Evolutionary conservation across 345 rosid species (phyloP).

Genomic region (Camelina sativa): DNA sequence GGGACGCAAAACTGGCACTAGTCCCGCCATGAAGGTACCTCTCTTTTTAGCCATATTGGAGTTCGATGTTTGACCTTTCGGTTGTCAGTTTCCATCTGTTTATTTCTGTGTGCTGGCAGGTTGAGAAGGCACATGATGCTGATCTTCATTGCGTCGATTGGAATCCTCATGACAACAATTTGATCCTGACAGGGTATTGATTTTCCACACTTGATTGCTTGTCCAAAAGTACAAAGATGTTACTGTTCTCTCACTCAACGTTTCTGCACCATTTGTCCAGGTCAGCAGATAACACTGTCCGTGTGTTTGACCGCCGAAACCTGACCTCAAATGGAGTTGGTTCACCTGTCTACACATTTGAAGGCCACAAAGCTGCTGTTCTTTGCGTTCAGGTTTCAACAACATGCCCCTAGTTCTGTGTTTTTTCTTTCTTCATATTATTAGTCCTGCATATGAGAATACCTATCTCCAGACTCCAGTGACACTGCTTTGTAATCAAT

Average conservation of each 20-base stretch:
- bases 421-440: background rate
- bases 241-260: conserved; percentile 6
- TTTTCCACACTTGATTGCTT: conserved; percentile 3
- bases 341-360: conserved; percentile 75
- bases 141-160: conserved; percentile 97
- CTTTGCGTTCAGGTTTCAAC: conserved; percentile 83
- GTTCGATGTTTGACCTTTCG: conserved; percentile 1
- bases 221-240: background rate
- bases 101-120: conserved; percentile 51
- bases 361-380: conserved; percentile 92
- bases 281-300: conserved; percentile 84
- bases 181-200: conserved; percentile 81
- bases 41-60: background rate
- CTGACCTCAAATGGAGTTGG: conserved; percentile 79
- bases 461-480: background rate
- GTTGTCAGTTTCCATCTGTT: conserved; percentile 1
- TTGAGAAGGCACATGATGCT: conserved; percentile 88
- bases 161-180: conserved; percentile 82
- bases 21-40: conserved; percentile 73
- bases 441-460: conserved; percentile 3
- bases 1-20: conserved; percentile 85
- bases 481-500: conserved; percentile 23
- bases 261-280: conserved; percentile 47
- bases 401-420: background rate
- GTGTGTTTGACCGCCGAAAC: conserved; percentile 85